phyloP scores from a whole-genome alignment of 1,284 basidiomycete genomes.

The Ceratorhiza oryzae-sativae region DNA sequence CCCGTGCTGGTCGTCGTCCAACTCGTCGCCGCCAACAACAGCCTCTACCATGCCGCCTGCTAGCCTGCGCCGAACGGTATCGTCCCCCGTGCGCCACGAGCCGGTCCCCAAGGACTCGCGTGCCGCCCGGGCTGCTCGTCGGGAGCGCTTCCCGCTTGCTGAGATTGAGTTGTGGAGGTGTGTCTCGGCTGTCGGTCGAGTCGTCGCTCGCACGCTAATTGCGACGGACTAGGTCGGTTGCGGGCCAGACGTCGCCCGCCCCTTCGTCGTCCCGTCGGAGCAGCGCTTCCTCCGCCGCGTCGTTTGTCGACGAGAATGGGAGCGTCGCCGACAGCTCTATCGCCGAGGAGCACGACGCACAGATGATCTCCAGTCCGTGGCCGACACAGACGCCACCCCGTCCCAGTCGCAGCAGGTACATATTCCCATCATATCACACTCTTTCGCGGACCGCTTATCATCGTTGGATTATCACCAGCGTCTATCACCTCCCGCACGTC shows the following conservation, averaged over 20 bases:
- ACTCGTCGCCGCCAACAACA: conserved; percentile 9
- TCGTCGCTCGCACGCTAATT: not conserved
- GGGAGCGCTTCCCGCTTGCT: conserved; percentile 25
- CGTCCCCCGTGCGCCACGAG: conserved; percentile 2
- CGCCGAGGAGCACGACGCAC: conserved; percentile 14
- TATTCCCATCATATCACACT: not conserved
- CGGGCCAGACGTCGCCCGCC: conserved; percentile 21
- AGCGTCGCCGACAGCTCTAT: conserved; percentile 18
- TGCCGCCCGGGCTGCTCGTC: conserved; percentile 28
- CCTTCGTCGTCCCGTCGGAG: conserved; percentile 26
- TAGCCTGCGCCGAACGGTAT: conserved; percentile 17
- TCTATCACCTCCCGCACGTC: not conserved
- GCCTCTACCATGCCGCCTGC: conserved; percentile 19
- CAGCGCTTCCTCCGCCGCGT: conserved; percentile 29
- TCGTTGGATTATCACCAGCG: not conserved
- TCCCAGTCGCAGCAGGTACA: not conserved
- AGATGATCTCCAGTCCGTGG: not conserved
- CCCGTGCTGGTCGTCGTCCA: conserved; percentile 17
- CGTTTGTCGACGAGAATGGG: conserved; percentile 34
- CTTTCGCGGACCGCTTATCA: conserved; percentile 9
- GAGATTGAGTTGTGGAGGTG: conserved; percentile 38
- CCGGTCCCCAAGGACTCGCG: conserved; percentile 34
- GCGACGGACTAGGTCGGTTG: conserved; percentile 14
- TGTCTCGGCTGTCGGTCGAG: not conserved
- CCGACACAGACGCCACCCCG: not conserved